Percentiles rank a stretch among this genome's conserved stretches.
Conservation (phyloP, 805 yeast species). For the Sugiyamaella mastotermitis region DNA sequence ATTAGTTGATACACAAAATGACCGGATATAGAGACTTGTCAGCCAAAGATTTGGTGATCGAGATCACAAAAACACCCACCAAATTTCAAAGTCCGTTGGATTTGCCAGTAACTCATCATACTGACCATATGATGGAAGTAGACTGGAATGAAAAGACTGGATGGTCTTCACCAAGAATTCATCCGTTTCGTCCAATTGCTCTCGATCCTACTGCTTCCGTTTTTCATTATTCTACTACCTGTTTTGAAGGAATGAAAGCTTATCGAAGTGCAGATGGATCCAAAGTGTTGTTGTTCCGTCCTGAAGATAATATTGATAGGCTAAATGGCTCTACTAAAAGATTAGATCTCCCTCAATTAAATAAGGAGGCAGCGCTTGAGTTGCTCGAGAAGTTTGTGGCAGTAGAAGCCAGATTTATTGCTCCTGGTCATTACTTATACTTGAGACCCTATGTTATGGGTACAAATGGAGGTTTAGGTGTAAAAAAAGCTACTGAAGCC, state of each 20-base stretch:
- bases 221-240: conserved; percentile 77
- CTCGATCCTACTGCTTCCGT: conserved; percentile 76
- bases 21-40: conserved; percentile 14
- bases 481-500: conserved; percentile 36
- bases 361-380: conserved; percentile 40
- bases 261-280: conserved; percentile 35
- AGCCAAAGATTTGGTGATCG: conserved; percentile 12
- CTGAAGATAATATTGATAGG: conserved; percentile 43
- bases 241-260: conserved; percentile 85
- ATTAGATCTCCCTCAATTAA: conserved; percentile 43
- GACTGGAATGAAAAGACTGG: conserved; percentile 65
- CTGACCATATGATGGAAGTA: conserved; percentile 68
- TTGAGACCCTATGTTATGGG: conserved; percentile 49
- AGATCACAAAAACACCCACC: conserved; percentile 9
- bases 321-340: conserved; percentile 45
- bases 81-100: conserved; percentile 6
- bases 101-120: conserved; percentile 7
- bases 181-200: conserved; percentile 62
- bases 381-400: conserved; percentile 38
- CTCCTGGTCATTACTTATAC: conserved; percentile 37
- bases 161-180: conserved; percentile 71
- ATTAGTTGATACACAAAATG: no score
- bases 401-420: conserved; percentile 40
- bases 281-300: conserved; percentile 33
- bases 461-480: conserved; percentile 43